Base-by-base conservation (phyloP, 805 yeast genomes). In the Zygotorulaspora danielsina region DNA sequence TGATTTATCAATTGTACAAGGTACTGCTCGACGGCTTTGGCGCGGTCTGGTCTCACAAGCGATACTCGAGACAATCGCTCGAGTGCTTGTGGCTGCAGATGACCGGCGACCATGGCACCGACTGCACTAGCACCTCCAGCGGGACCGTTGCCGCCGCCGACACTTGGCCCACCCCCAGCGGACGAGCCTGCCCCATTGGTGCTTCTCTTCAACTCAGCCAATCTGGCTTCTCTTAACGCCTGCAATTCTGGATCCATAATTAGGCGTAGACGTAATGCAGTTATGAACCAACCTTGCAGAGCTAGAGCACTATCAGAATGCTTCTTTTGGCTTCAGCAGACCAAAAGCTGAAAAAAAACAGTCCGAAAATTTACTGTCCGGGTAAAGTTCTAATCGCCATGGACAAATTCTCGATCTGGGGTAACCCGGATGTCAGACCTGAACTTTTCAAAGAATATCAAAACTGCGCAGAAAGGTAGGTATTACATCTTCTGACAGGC, bases 181-280 rank as follows among this genome's bases (percentile, higher is more conserved):
- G 36, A 30, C 65, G 62, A 16, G 69, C 52, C 36, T 51, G 58
- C 39, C 11, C 41, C 39, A 26, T 16, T 18, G 34, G 44, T 17
- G 20, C 45, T 38, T 45, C 73, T 70, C 59, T 84, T 94, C 46
- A 90, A 68, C 63, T 90, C 96, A 17, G 82, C 81, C 51, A 90
- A 64, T 50, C 97, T 76, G n/a, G 97, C 97, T 32, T 86, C 87
- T 52, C 97, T 76, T 48, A 90, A 84, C 21, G 96, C 96, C 51
- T 81, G 79, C 43, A 90, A 69, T 63, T 90, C 98, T 59, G 87
- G 90, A 53, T 86, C 96, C 96, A 88, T 87, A 10, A 19, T 39
- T 9, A 19, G 15, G 16, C 16, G 27, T 18, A n/a, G 16, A 12
- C 8, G 12, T 18, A 11, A 15, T 16, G 25, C 31, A 27, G 18